Percentiles rank a stretch among this genome's conserved stretches.
Conservation (phyloP, 352 stramenopile genomes). For the Phytophthora lateralis region DNA sequence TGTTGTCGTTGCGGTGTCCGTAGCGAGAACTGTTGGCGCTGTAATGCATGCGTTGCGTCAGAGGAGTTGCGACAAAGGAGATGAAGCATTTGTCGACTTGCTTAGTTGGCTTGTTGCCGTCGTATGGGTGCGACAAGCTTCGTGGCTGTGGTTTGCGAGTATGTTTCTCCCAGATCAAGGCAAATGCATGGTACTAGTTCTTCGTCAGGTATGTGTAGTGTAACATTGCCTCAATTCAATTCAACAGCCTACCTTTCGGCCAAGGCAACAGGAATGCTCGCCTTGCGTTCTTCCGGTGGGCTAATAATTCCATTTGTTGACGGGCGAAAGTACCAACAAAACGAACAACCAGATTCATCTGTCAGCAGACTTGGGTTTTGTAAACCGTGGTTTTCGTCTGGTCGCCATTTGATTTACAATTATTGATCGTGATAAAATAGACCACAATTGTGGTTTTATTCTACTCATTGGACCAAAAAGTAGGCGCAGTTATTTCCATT, state of each 20-base stretch:
- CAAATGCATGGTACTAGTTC: no score
- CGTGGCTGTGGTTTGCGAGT: background rate
- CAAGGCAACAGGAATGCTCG: no score
- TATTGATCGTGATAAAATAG: no score
- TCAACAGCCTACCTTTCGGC: no score
- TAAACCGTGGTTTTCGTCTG: slow-evolving; percentile 18
- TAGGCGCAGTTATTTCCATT: no score
- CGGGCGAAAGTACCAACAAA: slow-evolving; percentile 15
- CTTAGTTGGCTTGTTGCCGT: background rate
- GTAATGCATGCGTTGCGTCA: background rate
- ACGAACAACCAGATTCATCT: slow-evolving; percentile 10
- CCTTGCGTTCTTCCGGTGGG: no score
- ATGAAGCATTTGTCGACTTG: background rate
- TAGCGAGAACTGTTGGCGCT: background rate
- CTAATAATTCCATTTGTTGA: background rate
- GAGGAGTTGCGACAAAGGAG: background rate
- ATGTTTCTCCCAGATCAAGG: background rate
- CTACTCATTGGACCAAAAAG: no score
- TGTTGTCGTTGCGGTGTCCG: background rate
- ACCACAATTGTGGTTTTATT: no score
- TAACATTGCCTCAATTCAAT: background rate
- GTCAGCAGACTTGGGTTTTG: slow-evolving; percentile 20
- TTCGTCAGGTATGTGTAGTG: background rate
- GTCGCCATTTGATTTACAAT: slow-evolving; percentile 7
- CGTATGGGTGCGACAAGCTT: background rate